Evolutionary conservation across 2,329 filamentous ascomycete genomes (phyloP).

Genomic region (Paracorniculantispora psalliotae): DNA sequence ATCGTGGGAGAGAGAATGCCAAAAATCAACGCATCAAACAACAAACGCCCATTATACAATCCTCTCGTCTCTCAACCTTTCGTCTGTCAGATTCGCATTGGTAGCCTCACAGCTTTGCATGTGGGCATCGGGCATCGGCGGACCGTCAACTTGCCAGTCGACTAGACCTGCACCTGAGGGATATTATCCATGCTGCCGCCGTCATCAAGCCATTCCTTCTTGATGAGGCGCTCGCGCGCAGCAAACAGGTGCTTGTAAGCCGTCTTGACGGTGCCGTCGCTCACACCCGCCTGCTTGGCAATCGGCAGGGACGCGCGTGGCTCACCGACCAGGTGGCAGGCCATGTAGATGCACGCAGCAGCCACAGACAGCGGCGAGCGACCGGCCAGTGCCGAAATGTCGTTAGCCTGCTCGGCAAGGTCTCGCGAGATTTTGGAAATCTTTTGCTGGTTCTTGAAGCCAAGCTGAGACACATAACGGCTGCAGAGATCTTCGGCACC

Average conservation of each 20-base stretch:
- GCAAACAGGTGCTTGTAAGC: conserved; percentile 86
- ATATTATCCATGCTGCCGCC: conserved; percentile 69
- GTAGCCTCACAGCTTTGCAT: too few relatives aligned
- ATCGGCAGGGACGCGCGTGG: conserved; percentile 81
- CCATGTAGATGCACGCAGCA: conserved; percentile 95
- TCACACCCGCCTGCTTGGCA: conserved; percentile 77
- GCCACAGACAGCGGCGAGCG: conserved; percentile 92
- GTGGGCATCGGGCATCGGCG: neutral
- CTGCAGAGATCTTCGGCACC: conserved; percentile 79
- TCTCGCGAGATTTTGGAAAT: conserved; percentile 76
- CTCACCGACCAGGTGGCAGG: conserved; percentile 78
- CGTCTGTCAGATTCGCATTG: too few relatives aligned
- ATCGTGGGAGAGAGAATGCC: neutral
- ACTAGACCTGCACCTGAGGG: conserved; percentile 42
- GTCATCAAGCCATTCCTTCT: conserved; percentile 67
- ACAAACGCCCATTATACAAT: neutral
- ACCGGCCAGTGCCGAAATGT: conserved; percentile 77
- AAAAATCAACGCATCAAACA: neutral
- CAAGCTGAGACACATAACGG: conserved; percentile 83
- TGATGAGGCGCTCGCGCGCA: conserved; percentile 68
- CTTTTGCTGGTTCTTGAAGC: conserved; percentile 63
- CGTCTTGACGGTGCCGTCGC: conserved; percentile 93
- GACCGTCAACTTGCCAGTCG: neutral
- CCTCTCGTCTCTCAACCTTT: too few relatives aligned
- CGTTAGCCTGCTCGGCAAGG: conserved; percentile 71